These are phyloP conservation scores for Paspalum vaginatum DNA, from an alignment of 176 grass and related monocot species.

Conservation along the genomic window DNA sequence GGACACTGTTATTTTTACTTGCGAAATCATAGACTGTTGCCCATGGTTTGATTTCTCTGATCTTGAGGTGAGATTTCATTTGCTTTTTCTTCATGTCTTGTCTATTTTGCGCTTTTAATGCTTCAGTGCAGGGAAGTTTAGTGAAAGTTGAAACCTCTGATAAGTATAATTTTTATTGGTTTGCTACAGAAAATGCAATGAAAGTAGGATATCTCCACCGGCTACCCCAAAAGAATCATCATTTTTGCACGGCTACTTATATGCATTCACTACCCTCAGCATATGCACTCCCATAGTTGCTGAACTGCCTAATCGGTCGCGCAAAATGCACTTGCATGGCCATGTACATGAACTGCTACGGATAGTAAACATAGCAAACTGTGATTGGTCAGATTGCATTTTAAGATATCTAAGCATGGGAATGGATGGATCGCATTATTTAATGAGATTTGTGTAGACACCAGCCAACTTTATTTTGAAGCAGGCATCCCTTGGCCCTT, in stretches of 20 bases:
- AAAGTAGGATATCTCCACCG: neutral
- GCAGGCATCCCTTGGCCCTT: neutral
- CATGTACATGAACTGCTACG: no score
- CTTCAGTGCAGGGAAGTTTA: neutral
- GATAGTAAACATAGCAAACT: neutral
- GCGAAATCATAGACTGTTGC: constrained; percentile 96
- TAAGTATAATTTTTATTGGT: neutral
- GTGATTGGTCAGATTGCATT: constrained; percentile 11
- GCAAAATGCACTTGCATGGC: no score
- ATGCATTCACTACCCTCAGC: no score
- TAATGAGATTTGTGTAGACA: neutral
- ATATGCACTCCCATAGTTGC: no score
- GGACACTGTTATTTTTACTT: constrained; percentile 82
- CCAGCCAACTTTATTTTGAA: neutral
- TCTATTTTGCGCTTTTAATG: constrained; percentile 33
- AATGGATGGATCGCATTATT: constrained; percentile 4
- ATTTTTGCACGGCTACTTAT: no score
- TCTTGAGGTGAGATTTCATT: constrained; percentile 81
- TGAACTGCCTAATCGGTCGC: no score
- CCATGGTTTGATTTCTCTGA: constrained; percentile 99
- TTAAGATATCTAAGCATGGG: constrained; percentile 9
- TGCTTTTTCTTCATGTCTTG: constrained; percentile 26
- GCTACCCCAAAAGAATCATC: no score
- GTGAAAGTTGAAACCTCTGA: constrained; percentile 9
- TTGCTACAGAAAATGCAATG: neutral